phyloP scores from a whole-genome alignment of 2,329 filamentous ascomycete genomes.

The Fusarium pseudograminearum region DNA sequence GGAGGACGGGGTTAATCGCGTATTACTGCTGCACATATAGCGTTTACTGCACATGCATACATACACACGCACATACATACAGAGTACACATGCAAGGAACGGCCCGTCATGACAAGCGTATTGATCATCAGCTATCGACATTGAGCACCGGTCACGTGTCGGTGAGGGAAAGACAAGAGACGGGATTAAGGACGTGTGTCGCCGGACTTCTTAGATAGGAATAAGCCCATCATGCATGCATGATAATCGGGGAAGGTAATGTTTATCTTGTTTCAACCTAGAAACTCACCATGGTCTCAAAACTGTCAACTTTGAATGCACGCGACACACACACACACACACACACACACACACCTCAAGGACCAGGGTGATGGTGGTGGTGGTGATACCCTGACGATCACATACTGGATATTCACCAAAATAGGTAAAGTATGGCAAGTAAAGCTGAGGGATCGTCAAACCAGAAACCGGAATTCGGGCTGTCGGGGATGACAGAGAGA shows the following conservation, averaged over 20 bases:
- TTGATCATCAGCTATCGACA: not conserved
- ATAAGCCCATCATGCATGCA: slow-evolving; percentile 2
- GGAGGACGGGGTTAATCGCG: slow-evolving; percentile 66
- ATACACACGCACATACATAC: not conserved
- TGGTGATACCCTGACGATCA: slow-evolving; percentile 32
- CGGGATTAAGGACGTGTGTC: slow-evolving; percentile 19
- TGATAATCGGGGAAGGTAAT: not conserved
- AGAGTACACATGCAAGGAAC: slow-evolving; percentile 11
- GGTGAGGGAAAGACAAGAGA: not conserved
- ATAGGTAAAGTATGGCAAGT: slow-evolving; percentile 21
- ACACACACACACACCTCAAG: not conserved
- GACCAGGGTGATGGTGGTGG: slow-evolving; percentile 5
- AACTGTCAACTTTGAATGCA: slow-evolving; percentile 8
- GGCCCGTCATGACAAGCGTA: slow-evolving; percentile 17
- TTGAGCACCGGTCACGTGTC: slow-evolving; percentile 24
- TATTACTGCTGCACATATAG: not conserved
- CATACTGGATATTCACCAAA: slow-evolving; percentile 32
- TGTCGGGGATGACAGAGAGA: not conserved
- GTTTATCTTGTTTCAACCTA: slow-evolving; percentile 8
- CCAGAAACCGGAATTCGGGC: slow-evolving; percentile 12
- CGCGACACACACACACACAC: not conserved
- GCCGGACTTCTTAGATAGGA: slow-evolving; percentile 36
- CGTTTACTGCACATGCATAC: not conserved
- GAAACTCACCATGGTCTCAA: slow-evolving; percentile 6
- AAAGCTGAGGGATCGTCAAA: not conserved